phyloP scores from a whole-genome alignment of 2,329 filamentous ascomycete genomes.

The Beauveria rudraprayagi region DNA sequence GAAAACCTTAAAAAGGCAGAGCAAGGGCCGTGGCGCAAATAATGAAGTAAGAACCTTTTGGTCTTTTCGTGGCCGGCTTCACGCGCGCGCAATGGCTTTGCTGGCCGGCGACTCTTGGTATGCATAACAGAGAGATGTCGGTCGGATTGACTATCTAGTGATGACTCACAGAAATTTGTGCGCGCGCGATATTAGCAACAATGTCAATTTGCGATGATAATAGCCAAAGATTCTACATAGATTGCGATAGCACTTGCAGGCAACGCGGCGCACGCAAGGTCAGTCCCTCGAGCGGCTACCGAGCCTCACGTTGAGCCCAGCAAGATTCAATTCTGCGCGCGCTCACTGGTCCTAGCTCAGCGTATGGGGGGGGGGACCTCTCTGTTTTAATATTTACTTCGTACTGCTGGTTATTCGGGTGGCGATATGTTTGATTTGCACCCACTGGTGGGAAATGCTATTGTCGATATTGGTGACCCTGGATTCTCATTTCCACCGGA shows the following conservation, averaged over 20 bases:
- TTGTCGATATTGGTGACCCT: neutral
- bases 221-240: neutral
- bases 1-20: neutral
- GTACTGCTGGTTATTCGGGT: neutral
- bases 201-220: neutral
- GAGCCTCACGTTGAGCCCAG: neutral
- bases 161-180: too few relatives aligned
- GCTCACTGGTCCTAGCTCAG: neutral
- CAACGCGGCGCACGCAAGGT: neutral
- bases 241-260: neutral
- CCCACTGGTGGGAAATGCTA: neutral
- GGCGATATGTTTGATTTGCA: conserved; percentile 1
- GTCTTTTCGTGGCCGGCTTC: neutral
- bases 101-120: neutral
- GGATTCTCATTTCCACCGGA: conserved; percentile 4
- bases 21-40: neutral
- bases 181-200: neutral
- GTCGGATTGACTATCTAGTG: neutral
- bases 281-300: neutral
- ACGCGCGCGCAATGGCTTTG: neutral
- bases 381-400: too few relatives aligned
- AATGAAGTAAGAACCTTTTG: neutral
- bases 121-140: neutral
- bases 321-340: neutral
- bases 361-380: neutral